Evolutionary conservation across 768 basidiomycete species (phyloP).

Genomic region (Kwoniella sp.): DNA sequence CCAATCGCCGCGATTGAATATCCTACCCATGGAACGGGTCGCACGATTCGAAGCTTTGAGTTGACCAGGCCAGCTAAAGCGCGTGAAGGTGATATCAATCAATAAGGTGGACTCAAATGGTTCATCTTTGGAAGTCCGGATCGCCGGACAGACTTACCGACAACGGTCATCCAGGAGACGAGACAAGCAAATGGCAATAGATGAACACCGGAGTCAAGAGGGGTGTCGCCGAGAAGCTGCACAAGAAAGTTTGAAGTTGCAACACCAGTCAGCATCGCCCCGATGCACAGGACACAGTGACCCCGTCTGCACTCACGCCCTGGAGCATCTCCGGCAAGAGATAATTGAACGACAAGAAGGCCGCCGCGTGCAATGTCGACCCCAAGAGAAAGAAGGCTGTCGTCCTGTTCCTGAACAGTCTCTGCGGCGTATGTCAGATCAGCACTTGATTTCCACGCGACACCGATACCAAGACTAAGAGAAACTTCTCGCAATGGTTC

Average conservation of each 20-base stretch:
- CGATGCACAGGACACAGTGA: too few species aligned
- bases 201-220: slow-evolving; percentile 42
- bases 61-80: slow-evolving; percentile 52
- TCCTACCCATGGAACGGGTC: slow-evolving; percentile 53
- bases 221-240: slow-evolving; percentile 29
- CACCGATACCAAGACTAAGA: background rate
- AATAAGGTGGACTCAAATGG: too few species aligned
- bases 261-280: too few species aligned
- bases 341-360: slow-evolving; percentile 47
- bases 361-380: slow-evolving; percentile 45
- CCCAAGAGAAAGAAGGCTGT: slow-evolving; percentile 50
- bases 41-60: slow-evolving; percentile 44
- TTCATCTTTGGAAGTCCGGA: too few species aligned
- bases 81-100: too few species aligned
- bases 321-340: slow-evolving; percentile 50
- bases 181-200: slow-evolving; percentile 47
- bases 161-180: slow-evolving; percentile 38
- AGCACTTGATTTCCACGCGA: background rate
- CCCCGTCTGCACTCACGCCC: slow-evolving; percentile 44
- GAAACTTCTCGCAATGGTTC: background rate
- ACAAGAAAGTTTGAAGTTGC: background rate
- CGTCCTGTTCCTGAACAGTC: slow-evolving; percentile 55
- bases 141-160: too few species aligned
- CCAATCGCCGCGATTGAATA: slow-evolving; percentile 43
- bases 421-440: slow-evolving; percentile 17